phyloP scores from a whole-genome alignment of 2,329 filamentous ascomycete genomes.

The Sodiomyces alkalinus region DNA sequence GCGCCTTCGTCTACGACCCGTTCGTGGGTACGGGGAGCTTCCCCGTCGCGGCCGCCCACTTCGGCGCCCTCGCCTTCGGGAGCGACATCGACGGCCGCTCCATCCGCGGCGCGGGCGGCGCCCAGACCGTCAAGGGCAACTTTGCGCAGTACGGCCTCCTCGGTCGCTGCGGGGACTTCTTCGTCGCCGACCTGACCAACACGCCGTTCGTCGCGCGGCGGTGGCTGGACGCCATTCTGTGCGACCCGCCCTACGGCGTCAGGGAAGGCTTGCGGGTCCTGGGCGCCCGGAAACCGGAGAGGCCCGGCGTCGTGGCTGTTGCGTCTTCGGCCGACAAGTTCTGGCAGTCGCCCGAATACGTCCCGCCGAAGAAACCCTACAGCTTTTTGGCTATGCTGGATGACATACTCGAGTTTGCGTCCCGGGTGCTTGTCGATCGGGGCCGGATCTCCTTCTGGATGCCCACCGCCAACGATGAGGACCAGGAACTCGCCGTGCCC shows the following conservation, averaged over 20 bases:
- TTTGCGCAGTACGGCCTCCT: conserved; percentile 70
- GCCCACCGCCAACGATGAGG: conserved; percentile 73
- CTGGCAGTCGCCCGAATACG: conserved; percentile 57
- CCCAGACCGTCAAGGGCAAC: conserved; percentile 46
- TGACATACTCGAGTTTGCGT: conserved; percentile 75
- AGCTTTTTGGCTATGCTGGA: conserved; percentile 81
- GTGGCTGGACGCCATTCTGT: conserved; percentile 79
- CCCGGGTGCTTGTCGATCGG: conserved; percentile 57
- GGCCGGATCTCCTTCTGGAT: conserved; percentile 92
- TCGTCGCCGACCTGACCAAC: conserved; percentile 79
- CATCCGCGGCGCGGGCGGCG: conserved; percentile 55
- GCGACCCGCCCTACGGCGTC: conserved; percentile 92
- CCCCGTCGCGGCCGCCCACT: conserved; percentile 76
- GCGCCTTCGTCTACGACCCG: conserved; percentile 82
- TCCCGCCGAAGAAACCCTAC: conserved; percentile 84
- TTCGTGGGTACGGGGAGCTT: conserved; percentile 95
- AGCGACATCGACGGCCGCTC: conserved; percentile 89
- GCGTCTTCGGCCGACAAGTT: conserved; percentile 42
- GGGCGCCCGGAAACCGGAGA: conserved; percentile 54
- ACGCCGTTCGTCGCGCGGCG: conserved; percentile 49
- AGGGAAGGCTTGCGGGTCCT: conserved; percentile 82
- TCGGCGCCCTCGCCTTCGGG: conserved; percentile 69
- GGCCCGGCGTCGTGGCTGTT: conserved; percentile 48
- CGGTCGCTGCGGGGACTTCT: conserved; percentile 55
- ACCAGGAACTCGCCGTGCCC: conserved; percentile 63